A percentile compares a stretch with the other conserved stretches of the same genome.
Evolutionary conservation across 73 alveolate genomes (phyloP).

Genomic region (Paramecium caudatum): DNA sequence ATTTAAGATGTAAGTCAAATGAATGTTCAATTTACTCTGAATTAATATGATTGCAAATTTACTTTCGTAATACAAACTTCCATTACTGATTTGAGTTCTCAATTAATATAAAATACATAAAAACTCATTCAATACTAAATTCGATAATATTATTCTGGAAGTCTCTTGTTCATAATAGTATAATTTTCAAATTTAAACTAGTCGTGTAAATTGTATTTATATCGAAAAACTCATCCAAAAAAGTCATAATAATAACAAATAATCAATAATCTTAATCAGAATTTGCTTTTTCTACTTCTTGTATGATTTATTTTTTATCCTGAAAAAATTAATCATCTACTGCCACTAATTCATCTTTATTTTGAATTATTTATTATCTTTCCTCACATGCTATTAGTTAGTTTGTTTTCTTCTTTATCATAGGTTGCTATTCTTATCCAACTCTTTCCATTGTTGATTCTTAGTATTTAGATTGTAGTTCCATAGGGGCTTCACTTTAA

Average conservation of each 20-base stretch:
- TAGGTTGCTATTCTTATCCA: background rate
- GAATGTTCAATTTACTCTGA: conserved; percentile 25
- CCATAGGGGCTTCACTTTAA: background rate
- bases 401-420: background rate
- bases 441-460: conserved; percentile 29
- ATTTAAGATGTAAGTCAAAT: conserved; percentile 12
- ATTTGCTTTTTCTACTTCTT: background rate
- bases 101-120: no score
- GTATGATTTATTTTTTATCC: background rate
- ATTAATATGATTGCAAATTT: no score
- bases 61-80: conserved; percentile 32
- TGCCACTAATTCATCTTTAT: conserved; percentile 38
- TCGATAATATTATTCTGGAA: no score
- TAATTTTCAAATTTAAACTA: no score
- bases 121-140: no score
- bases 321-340: conserved; percentile 53
- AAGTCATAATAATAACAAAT: no score
- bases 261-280: conserved; percentile 65
- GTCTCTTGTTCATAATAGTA: no score
- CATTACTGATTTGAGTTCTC: no score
- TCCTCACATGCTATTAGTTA: background rate
- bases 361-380: background rate
- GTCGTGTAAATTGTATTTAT: no score
- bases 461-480: background rate
- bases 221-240: no score